Base-by-base conservation (phyloP, 768 basidiomycete genomes). In the Mycena maculata region DNA sequence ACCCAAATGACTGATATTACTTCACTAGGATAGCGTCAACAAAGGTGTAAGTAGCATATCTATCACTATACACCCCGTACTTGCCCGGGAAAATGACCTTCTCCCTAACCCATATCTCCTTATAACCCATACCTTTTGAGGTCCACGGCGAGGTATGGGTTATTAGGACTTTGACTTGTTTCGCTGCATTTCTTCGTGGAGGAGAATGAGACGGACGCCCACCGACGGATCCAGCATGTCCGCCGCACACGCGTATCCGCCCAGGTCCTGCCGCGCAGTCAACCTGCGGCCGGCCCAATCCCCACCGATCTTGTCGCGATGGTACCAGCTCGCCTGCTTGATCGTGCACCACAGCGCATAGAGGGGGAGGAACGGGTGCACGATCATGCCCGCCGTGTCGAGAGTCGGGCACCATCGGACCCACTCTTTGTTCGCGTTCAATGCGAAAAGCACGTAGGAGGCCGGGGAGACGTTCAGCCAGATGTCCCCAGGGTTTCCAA, bases 291-390 rank as follows among this genome's bases (percentile, higher is more conserved):
- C 53, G 6, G 25, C 30, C 65, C 52, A 67, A 30, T 67, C 65
- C 0, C 23, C 15, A 2, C 4, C 20, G 0, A 67, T 38, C 30
- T 61, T 67, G 13, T 61, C 65, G 18, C 54, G 28, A 22, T 67
- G 65, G 25, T 67, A 60, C 65, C 65, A 67, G 25, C 59, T 48
- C 4, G 65, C 59, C n/a, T 53, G 58, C 22, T 55, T 55, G 8
- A 67, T 44, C 12, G 65, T 67, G 13, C 65, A 67, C 65, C 65
- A 67, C 2, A 67, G 47, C 4, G 65, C 45, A 54, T 67, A 67
- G 9, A 42, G 16, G 36, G 65, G 53, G 4, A 67, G 12, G 18
- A 56, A 61, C 6, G 65, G 65, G 15, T 67, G 65, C 13, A 4
- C 9, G 10, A 67, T 33, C 45, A 56, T 25, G 20, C 7, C n/a